Base-by-base conservation (phyloP, 2,329 filamentous ascomycete genomes). In the Clarireedia hainanense region DNA sequence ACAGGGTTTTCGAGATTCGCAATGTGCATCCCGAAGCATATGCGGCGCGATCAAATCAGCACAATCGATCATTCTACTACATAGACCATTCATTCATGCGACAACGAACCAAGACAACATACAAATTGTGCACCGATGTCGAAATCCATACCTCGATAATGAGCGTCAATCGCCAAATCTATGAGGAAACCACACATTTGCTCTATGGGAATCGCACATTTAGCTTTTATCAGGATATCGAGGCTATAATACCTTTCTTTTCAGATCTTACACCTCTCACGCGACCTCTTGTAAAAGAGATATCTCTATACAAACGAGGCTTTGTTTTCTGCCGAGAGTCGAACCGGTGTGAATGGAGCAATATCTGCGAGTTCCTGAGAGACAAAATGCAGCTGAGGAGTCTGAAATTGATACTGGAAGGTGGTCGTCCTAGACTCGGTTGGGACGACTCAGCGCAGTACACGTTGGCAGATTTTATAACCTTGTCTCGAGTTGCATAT, bases 161-260 rank as follows among this genome's bases (percentile, higher is more conserved):
- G 74, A 63, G 69, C 50, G 72, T 71, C 20, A 77, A 72, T 63
- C 71, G 72, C 42, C 72, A 72, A 53, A 71, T 83, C 50, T 73
- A 84, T 65, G 70, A 73, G 57, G 82, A 85, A 66, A 76, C 78
- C n/a, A 70, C 76, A 4, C 73, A 77, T 56, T 65, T 80, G 15
- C 70, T 86, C 3, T 86, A 85, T 67, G 73, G 71, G 6, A 71
- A 67, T 55, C 79, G 83, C 65, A 71, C 72, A 0, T 85, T 85
- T 66, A 76, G 79, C 63, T 86, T 86, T 66, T 78, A 77, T 58
- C 74, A 74, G 48, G 74, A 81, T 67, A 73, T 85, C 60, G 82
- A 85, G 67, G 80, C 81, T 15, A 74, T 82, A 5, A 74, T 77
- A 1, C 80, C 81, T 0, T 85, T 85, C 65, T 71, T 86, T 40